These are phyloP conservation scores for Pyrenopolyporus hunteri DNA, from an alignment of 495 filamentous ascomycete genomes.

Conservation along the genomic window DNA sequence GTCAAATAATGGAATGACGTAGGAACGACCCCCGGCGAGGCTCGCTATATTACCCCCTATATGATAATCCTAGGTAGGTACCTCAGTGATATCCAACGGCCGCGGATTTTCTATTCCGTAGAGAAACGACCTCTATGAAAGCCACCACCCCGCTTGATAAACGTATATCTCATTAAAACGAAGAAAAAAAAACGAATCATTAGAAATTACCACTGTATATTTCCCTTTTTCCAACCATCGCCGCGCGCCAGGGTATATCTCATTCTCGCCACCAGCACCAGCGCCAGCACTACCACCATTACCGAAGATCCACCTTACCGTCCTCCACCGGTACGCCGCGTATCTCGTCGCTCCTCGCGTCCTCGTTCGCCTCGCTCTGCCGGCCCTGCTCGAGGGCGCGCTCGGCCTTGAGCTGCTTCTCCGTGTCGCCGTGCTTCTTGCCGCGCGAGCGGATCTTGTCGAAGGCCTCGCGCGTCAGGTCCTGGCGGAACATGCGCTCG, in stretches of 20 bases:
- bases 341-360: constrained; percentile 24
- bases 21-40: too few species aligned
- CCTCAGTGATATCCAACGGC: too few species aligned
- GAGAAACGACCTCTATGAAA: too few species aligned
- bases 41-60: too few species aligned
- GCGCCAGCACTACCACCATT: too few species aligned
- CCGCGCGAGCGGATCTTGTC: constrained; percentile 59
- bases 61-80: too few species aligned
- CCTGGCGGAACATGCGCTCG: constrained; percentile 73
- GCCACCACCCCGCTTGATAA: too few species aligned
- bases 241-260: constrained; percentile 21
- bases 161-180: too few species aligned
- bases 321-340: constrained; percentile 21
- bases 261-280: neutral
- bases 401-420: constrained; percentile 52
- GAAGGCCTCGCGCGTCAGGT: constrained; percentile 75
- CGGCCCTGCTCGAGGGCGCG: constrained; percentile 36
- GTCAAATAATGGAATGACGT: too few species aligned
- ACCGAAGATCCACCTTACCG: constrained; percentile 4
- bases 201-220: constrained; percentile 20
- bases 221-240: constrained; percentile 6
- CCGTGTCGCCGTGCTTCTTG: constrained; percentile 63
- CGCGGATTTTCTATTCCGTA: too few species aligned
- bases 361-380: constrained; percentile 38
- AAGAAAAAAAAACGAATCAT: constrained; percentile 16